Base-by-base conservation (phyloP, 2,329 filamentous ascomycete genomes). In the Pseudogymnoascus destructans region DNA sequence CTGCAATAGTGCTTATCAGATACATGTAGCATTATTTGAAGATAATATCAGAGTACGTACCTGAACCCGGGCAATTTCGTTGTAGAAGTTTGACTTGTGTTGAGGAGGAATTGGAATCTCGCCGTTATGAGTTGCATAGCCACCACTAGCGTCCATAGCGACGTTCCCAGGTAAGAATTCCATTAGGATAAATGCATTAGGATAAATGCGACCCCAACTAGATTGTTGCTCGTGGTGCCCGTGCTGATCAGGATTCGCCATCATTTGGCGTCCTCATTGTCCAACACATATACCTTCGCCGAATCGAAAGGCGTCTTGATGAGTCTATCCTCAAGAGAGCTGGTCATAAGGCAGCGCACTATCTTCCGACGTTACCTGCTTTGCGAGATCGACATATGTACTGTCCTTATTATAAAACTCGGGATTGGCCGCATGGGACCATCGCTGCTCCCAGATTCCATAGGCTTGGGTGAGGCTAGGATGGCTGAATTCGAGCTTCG, bases 21-120 rank as follows among this genome's bases (percentile, higher is more conserved):
- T 61, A 77, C 70, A 2, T 77, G 70, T 71, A 33, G 80, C 73
- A 65, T 84, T 84, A 71, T 83, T 36, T 36, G 13, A 9, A 36
- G n/a, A 9, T 17, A 9, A 36, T 36, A 36, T 9, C 3, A 36
- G 15, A 36, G n/a, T 36, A 36, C n/a, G 1, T 36, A 36, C 35
- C 35, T 36, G 7, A 36, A 36, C n/a, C 35, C 17, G 3, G n/a
- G 35, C 35, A n/a, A 36, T 9, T 17, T 36, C n/a, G n/a, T 36
- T 17, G 5, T 36, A 36, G 9, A 36, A 17, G 7, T 9, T 36
- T 3, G 7, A 3, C 15, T 17, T 36, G 8, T 36, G 35, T 36
- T 17, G 2, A 36, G n/a, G 35, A 36, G 35, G 35, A 36, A n/a
- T n/a, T n/a, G n/a, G n/a, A n/a, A 36, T 36, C 35, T 36, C 7